Base-by-base conservation (phyloP, 1,284 basidiomycete species). In the Cryptococcus floricola region DNA sequence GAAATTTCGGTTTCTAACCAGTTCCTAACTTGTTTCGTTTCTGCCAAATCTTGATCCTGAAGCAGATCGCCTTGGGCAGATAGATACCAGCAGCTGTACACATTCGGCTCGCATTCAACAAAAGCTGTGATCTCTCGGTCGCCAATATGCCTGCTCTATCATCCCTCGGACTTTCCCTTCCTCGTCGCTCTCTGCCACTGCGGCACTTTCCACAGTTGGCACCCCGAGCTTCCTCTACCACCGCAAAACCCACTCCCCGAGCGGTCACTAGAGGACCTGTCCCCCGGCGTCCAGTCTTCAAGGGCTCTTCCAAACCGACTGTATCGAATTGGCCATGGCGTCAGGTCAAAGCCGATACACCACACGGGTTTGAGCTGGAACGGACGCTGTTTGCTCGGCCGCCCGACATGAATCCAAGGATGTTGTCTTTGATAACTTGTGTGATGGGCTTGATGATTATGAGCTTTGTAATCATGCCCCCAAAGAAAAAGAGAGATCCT, bases 311-410 rank as follows among this genome's bases (percentile, higher is more conserved):
- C 6, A 34, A 34, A 34, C 31, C 31, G 31, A 34, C 31, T 34
- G 31, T 34, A 34, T 34, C 31, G 2, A 39, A 49, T n/a, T 60
- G 59, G 59, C 59, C 59, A 54, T 60, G 59, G 59, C 56, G 52
- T 25, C 44, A 44, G 7, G 23, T 53, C 25, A 41, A 54, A 12
- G 48, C 56, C 9, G 48, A 54, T 10, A 39, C 51, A 7, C 50
- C 52, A 14, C 28, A 55, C 13, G 48, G 25, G 2, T 28, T 49
- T 25, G 34, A 50, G 8, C 44, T 57, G n/a, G 52, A 57, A 43
- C 44, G 56, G 13, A 57, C 56, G 34, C 34, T 60, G 13, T 60
- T 49, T 25, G 59, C 59, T 10, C 28, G 59, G 46, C 59, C 55
- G 18, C 44, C 59, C 16, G 56, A 57, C 45, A 25, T 55, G 5